These are phyloP conservation scores for Ophiostoma ulmi DNA, from an alignment of 2,329 filamentous ascomycete species.

Conservation along the genomic window DNA sequence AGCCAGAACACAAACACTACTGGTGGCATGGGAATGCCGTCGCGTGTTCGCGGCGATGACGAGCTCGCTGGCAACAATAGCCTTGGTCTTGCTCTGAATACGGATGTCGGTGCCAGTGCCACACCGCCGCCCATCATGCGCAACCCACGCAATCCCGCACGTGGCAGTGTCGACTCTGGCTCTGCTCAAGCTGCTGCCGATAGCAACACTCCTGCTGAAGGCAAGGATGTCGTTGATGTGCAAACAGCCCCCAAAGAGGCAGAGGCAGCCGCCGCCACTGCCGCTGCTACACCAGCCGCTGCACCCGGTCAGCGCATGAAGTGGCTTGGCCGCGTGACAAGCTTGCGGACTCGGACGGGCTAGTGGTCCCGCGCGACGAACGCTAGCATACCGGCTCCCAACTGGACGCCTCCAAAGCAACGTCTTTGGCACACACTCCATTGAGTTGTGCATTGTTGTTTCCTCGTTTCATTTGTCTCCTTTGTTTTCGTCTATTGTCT, in stretches of 20 bases:
- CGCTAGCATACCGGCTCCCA: not conserved
- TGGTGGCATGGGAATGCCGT: slow-evolving; percentile 38
- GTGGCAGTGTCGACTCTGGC: slow-evolving; percentile 24
- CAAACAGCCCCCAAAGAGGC: not conserved
- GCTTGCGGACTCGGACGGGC: slow-evolving; percentile 32
- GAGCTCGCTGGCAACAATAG: slow-evolving; percentile 11
- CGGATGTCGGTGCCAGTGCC: slow-evolving; percentile 37
- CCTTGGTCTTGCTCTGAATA: not conserved
- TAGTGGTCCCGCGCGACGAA: slow-evolving; percentile 24
- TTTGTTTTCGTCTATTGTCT: not conserved
- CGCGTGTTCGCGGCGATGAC: slow-evolving; percentile 42
- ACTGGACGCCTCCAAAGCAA: not conserved
- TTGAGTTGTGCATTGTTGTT: not conserved
- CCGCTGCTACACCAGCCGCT: not conserved
- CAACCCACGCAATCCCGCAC: slow-evolving; percentile 32
- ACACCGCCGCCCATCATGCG: slow-evolving; percentile 55
- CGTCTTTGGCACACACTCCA: slow-evolving; percentile 1
- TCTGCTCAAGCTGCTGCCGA: not conserved
- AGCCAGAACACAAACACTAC: slow-evolving; percentile 22
- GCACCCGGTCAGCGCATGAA: slow-evolving; percentile 28
- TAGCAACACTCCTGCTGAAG: not conserved
- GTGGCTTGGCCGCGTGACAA: slow-evolving; percentile 35
- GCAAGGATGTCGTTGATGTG: not conserved
- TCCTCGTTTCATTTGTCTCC: not conserved
- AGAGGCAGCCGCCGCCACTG: too few relatives aligned